Evolutionary conservation across 2,329 filamentous ascomycete species (phyloP).

Genomic region (Curvularia verruculosa): DNA sequence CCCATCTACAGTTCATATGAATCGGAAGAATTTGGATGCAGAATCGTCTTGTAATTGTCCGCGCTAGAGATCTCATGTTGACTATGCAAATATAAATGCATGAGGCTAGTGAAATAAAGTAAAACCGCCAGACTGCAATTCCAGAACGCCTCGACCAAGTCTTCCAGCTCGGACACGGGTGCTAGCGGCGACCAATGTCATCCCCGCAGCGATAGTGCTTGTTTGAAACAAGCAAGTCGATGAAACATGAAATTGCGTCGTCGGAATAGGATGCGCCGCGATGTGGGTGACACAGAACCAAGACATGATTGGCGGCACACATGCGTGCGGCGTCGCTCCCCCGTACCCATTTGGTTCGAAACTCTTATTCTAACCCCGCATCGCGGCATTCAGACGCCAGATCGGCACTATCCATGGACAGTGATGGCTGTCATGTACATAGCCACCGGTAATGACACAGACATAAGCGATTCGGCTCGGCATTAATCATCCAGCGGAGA

Average conservation of each 20-base stretch:
- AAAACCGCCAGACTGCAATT: not conserved
- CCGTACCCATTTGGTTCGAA: not conserved
- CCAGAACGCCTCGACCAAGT: not conserved
- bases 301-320: not conserved
- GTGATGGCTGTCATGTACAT: not conserved
- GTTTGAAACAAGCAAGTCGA: not conserved
- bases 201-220: not conserved
- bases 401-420: not conserved
- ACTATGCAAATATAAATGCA: not conserved
- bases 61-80: not conserved
- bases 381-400: not conserved
- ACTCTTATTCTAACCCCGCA: not conserved
- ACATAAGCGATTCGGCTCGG: not conserved
- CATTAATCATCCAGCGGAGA: slow-evolving; percentile 9
- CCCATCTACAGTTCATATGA: not conserved
- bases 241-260: not conserved
- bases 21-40: not conserved
- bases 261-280: not conserved
- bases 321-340: not conserved
- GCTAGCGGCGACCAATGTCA: not conserved
- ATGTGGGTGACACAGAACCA: not conserved
- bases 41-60: not conserved
- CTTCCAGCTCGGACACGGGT: not conserved
- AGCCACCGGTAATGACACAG: slow-evolving; percentile 11
- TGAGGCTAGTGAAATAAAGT: not conserved